Evolutionary conservation across 1,284 basidiomycete species (phyloP), one percentile per base, ranked within the genome.

Genomic region (Erythrobasidium hasegawianum): DNA sequence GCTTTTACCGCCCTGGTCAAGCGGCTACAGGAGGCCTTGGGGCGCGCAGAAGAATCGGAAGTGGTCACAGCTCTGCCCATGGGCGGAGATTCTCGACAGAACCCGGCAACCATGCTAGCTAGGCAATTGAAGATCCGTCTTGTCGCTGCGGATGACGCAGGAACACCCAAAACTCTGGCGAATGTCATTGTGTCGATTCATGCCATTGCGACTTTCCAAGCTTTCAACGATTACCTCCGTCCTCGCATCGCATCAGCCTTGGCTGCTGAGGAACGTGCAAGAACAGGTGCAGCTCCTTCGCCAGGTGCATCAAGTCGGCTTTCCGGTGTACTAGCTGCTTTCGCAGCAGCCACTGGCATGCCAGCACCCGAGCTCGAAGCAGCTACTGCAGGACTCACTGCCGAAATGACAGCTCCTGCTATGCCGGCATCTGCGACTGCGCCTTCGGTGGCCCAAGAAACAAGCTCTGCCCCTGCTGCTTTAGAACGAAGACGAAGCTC

Each of bases 151-250:
- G 90, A 94, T 61, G 89, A 89, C 49, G 85, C 89, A 0, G 90
- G 93, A 71, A 83, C 94, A 26, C 91, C 93, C 7, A 85, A 87
- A 61, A 87, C 84, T 73, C 83, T 91, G 65, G 87, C 88, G 71
- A 90, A 90, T 70, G 88, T 97, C 71, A 89, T 91, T 53, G 89
- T 96, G 39, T 96, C 92, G 2, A 95, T 97, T 68, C 93, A 96
- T 75, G 93, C 92, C 2, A 95, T 97, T 67, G 93, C 94, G 0
- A 95, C 92, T 0, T 91, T 97, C 82, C 90, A 94, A 77, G 90
- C 92, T 0, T 82, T 97, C 33, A 90, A 95, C 73, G 92, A 95
- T 76, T 97, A 96, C 76, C 83, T 97, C 11, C 86, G 91, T 0
- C 93, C 93, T 16, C 83, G 91, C 8, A 86, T 97, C 22, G 39